Conservation (phyloP, 176 grass and related monocot genomes). For the Bolboschoenus planiculmis region DNA sequence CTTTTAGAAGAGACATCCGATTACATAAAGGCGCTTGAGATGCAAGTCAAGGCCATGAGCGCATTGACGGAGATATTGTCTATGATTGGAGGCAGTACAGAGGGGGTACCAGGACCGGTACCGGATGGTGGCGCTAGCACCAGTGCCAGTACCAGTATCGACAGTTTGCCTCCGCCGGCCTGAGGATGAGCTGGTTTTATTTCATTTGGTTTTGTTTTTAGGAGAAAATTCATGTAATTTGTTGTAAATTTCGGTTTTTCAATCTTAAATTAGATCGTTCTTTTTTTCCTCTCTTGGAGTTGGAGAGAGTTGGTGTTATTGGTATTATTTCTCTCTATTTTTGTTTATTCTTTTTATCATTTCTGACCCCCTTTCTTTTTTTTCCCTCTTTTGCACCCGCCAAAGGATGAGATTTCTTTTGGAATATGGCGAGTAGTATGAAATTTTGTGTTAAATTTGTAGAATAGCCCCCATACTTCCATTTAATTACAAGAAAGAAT, state of each 20-base stretch:
- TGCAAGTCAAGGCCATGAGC: slow-evolving; percentile 90
- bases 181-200: slow-evolving; percentile 9
- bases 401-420: neutral
- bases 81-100: slow-evolving; percentile 16
- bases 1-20: slow-evolving; percentile 67
- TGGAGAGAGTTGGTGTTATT: neutral
- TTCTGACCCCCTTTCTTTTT: neutral
- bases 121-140: neutral
- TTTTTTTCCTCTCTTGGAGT: slow-evolving; percentile 24
- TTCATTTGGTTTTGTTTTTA: slow-evolving; percentile 17
- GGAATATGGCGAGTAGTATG: slow-evolving; percentile 9
- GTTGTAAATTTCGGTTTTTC: slow-evolving; percentile 27
- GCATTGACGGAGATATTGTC: slow-evolving; percentile 65
- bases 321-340: slow-evolving; percentile 1
- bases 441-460: slow-evolving; percentile 1
- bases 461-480: neutral
- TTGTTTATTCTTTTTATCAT: neutral
- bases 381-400: neutral
- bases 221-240: slow-evolving; percentile 30
- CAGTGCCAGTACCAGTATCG: neutral
- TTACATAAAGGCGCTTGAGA: slow-evolving; percentile 86
- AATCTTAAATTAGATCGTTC: slow-evolving; percentile 19
- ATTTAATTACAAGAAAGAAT: neutral
- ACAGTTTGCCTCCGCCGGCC: neutral
- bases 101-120: neutral